A percentile compares a stretch with the other conserved stretches of the same genome.
Evolutionary conservation across 768 basidiomycete species (phyloP).

Genomic region (Tubosaeta sp.): DNA sequence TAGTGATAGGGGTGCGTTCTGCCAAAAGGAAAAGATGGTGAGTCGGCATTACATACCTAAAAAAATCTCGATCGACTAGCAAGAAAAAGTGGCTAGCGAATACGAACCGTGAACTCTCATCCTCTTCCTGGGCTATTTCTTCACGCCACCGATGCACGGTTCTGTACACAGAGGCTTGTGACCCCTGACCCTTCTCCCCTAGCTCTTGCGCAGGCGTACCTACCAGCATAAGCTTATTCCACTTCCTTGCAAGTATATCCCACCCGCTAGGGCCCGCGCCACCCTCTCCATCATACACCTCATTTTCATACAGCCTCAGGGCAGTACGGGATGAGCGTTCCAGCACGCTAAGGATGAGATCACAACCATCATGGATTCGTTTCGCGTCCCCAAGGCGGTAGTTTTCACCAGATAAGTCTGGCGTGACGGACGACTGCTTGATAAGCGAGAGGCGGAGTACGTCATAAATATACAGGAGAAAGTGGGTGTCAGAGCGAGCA

Average conservation of each 20-base stretch:
- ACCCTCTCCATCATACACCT: slow-evolving; percentile 60
- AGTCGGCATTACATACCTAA: slow-evolving; percentile 71
- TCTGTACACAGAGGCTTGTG: slow-evolving; percentile 62
- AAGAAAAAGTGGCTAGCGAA: neutral
- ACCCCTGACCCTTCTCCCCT: slow-evolving; percentile 33
- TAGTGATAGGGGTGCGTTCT: slow-evolving; percentile 66
- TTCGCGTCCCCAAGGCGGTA: neutral
- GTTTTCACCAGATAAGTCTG: slow-evolving; percentile 17
- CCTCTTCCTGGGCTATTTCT: slow-evolving; percentile 68
- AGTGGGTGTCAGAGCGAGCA: slow-evolving; percentile 96
- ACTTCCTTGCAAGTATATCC: slow-evolving; percentile 74
- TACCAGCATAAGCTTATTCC: slow-evolving; percentile 63
- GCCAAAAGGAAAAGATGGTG: slow-evolving; percentile 69
- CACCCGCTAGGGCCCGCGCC: slow-evolving; percentile 72
- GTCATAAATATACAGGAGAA: slow-evolving; percentile 89
- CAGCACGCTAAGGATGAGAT: slow-evolving; percentile 61
- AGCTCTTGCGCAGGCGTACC: slow-evolving; percentile 18
- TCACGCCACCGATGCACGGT: slow-evolving; percentile 84
- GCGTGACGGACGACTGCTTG: slow-evolving; percentile 48
- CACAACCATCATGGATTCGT: slow-evolving; percentile 25
- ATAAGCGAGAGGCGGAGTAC: slow-evolving; percentile 82
- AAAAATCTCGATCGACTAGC: neutral
- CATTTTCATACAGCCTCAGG: slow-evolving; percentile 63
- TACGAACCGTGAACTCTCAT: slow-evolving; percentile 76
- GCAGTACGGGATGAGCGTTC: slow-evolving; percentile 72